These are phyloP conservation scores for Xylogone sp. DNA, from an alignment of 2,329 filamentous ascomycete genomes.

Conservation along the genomic window DNA sequence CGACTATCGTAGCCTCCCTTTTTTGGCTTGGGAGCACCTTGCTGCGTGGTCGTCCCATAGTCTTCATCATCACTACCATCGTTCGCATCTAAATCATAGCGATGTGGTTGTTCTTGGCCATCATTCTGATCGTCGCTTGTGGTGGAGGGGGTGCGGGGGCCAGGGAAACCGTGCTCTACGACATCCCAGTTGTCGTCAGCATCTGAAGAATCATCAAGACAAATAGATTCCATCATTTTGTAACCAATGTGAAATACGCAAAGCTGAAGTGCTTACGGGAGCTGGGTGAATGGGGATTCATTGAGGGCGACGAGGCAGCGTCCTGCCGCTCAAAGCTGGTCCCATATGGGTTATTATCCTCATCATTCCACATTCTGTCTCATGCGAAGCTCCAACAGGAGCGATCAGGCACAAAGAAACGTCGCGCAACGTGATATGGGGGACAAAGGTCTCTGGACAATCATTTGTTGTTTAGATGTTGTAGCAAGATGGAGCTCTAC, in stretches of 20 bases:
- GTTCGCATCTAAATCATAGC: conserved; percentile 30
- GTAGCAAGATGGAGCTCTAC: neutral
- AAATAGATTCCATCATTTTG: conserved; percentile 35
- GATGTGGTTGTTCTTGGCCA: conserved; percentile 12
- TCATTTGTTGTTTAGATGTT: neutral
- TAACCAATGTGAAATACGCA: conserved; percentile 4
- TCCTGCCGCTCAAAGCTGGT: conserved; percentile 85
- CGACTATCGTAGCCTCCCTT: conserved; percentile 90
- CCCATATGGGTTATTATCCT: conserved; percentile 97
- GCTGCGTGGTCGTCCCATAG: conserved; percentile 31
- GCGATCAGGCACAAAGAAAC: conserved; percentile 13
- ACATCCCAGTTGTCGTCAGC: conserved; percentile 42
- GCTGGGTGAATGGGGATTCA: conserved; percentile 59
- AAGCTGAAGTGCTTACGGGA: conserved; percentile 42
- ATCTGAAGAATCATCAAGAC: conserved; percentile 32
- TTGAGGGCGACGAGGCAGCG: conserved; percentile 66
- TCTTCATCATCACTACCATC: conserved; percentile 48
- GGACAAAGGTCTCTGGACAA: neutral
- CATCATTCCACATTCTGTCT: conserved; percentile 91
- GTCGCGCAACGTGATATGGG: neutral
- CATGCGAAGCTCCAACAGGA: conserved; percentile 44
- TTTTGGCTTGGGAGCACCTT: conserved; percentile 56
- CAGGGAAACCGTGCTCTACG: conserved; percentile 51
- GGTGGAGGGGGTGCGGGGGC: conserved; percentile 47
- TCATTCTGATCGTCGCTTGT: conserved; percentile 62